Conservation (phyloP, 2,329 filamentous ascomycete species). For the Fusarium miscanthi region DNA sequence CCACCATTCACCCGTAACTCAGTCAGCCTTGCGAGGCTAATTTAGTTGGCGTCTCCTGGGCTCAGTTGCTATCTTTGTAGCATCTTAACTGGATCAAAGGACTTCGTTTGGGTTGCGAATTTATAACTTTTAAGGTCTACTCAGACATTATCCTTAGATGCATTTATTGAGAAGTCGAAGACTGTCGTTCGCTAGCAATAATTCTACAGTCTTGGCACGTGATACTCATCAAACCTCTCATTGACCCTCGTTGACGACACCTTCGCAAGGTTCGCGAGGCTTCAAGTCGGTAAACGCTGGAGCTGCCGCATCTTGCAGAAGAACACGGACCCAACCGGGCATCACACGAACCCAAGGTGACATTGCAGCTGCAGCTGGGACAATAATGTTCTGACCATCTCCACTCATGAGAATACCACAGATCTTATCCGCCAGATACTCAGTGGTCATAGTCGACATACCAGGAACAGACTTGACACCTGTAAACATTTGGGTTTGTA, state of each 20-base stretch:
- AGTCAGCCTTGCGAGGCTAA: slow-evolving; percentile 16
- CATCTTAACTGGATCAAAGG: fast-evolving
- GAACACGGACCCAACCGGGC: background rate
- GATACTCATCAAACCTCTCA: background rate
- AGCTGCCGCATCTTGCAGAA: background rate
- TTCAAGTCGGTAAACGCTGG: background rate
- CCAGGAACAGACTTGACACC: background rate
- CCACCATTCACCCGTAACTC: background rate
- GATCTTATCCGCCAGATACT: background rate
- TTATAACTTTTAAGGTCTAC: fast-evolving
- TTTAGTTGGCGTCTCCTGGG: no score
- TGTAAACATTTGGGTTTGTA: background rate
- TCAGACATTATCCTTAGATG: background rate
- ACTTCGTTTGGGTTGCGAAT: fast-evolving
- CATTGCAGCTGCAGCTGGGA: background rate
- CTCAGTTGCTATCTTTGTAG: fast-evolving
- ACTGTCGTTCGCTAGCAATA: background rate
- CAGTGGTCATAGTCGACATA: background rate
- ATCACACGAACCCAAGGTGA: background rate
- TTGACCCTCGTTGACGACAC: no score
- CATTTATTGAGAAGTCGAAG: no score
- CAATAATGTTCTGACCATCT: background rate
- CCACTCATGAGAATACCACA: background rate
- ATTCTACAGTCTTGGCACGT: background rate
- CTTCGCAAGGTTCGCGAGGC: background rate